Evolutionary conservation across 441 rosid genomes (phyloP), one percentile per base, ranked within the genome.

Genomic region (Rhodomyrtus psidioides): DNA sequence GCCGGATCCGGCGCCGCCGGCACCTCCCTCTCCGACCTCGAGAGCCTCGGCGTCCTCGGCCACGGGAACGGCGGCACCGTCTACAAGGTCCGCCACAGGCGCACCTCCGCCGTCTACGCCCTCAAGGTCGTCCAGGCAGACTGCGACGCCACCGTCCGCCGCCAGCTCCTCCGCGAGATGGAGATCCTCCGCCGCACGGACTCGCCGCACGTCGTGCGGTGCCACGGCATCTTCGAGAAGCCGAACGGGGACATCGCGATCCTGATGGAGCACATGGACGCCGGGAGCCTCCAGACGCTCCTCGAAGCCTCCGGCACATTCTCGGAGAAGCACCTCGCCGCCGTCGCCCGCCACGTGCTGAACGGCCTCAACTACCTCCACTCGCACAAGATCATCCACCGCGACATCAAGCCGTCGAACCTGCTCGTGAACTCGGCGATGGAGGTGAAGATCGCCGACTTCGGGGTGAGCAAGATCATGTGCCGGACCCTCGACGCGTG

Each of bases 331-430:
- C 74, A 82, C 0, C 92, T 97, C n/a, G 90, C 95, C 3, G 86
- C 89, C 17, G 90, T 95, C 9, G 97, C 97, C 2, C 84, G 88
- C 12, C 96, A 96, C 85, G 95, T 95, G n/a, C 91, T 96, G 2
- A 90, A 86, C 46, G 99, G 99, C 0, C 86, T 97, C 16, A 86
- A 75, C 26, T 97, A 97, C 74, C 90, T 97, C 76, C 99, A 97
- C 87, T 87, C 90, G 55, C 91, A 89, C 39, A 94, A 96, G 84
- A 95, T 97, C 87, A 92, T 97, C 42, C 99, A 97, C 15, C 88
- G 99, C 42, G 99, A 97, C 82, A 93, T 96, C 7, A 97, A 97
- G 89, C 99, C 99, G 14, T 92, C 99, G 82, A 97, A 97, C 83
- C 85, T 97, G 23, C 90, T 97, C 51, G 94, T 94, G 13, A 94